These are phyloP conservation scores for Panaeolus papilionaceus DNA, from an alignment of 768 basidiomycete genomes.

Conservation along the genomic window DNA sequence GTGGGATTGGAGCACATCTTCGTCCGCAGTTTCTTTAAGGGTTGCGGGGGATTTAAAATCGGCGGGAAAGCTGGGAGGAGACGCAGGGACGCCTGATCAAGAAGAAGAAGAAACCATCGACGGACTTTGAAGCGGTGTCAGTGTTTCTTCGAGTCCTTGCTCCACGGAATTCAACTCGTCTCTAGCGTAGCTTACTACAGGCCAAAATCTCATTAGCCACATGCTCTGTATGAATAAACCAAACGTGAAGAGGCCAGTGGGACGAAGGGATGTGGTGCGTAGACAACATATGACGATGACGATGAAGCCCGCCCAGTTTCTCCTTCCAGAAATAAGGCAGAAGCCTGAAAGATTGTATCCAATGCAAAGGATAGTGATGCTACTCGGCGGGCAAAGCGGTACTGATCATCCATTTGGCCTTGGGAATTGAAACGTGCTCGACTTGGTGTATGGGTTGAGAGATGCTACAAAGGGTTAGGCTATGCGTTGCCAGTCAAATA, in stretches of 20 bases:
- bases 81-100: not conserved
- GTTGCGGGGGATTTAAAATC: not conserved
- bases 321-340: conserved; percentile 18
- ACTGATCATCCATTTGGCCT: not conserved
- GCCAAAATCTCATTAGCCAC: conserved; percentile 19
- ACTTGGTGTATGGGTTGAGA: not conserved
- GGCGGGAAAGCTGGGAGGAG: not conserved
- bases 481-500: too few relatives aligned
- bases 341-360: conserved; percentile 20
- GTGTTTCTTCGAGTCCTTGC: not conserved
- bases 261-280: conserved; percentile 21
- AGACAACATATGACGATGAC: conserved; percentile 21
- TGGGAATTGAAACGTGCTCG: not conserved
- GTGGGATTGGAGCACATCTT: not conserved
- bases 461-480: not conserved
- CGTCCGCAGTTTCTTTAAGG: not conserved
- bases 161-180: not conserved
- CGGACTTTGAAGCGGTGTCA: conserved; percentile 10
- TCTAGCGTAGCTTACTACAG: not conserved
- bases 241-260: conserved; percentile 16
- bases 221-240: conserved; percentile 18
- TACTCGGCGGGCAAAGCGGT: conserved; percentile 19
- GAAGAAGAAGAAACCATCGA: not conserved
- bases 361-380: conserved; percentile 14
- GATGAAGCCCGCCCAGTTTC: conserved; percentile 20